Evolutionary conservation across 2,329 filamentous ascomycete genomes (phyloP).

Genomic region (Epichloe sibirici): DNA sequence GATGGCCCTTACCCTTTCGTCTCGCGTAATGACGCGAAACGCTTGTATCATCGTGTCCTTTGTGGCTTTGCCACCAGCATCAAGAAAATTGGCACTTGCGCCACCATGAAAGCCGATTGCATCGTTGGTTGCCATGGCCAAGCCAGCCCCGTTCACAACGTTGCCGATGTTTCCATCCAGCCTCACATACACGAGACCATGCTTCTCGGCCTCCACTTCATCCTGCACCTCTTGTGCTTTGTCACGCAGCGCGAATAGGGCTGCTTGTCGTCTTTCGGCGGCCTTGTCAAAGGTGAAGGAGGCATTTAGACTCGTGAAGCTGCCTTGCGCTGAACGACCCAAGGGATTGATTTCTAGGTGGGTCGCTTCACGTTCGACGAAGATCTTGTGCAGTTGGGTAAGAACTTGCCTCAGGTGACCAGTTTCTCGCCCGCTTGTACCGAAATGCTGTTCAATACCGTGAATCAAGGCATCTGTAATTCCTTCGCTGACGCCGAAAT

Average conservation of each 20-base stretch:
- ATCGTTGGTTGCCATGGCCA: conserved; percentile 87
- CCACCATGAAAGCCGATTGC: conserved; percentile 58
- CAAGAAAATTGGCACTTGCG: conserved; percentile 69
- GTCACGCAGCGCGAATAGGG: conserved; percentile 26
- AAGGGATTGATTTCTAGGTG: conserved; percentile 31
- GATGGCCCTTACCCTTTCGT: conserved; percentile 57
- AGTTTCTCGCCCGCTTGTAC: not conserved
- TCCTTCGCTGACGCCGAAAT: conserved; percentile 15
- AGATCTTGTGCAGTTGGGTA: conserved; percentile 22
- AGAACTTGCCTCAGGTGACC: conserved; percentile 13
- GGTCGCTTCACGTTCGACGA: conserved; percentile 33
- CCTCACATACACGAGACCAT: conserved; percentile 71
- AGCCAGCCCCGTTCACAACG: conserved; percentile 76
- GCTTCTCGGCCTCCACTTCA: conserved; percentile 30
- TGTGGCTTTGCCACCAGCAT: conserved; percentile 83
- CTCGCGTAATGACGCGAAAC: conserved; percentile 61
- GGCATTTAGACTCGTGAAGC: conserved; percentile 23
- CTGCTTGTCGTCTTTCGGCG: conserved; percentile 27
- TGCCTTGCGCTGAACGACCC: conserved; percentile 14
- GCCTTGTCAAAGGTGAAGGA: conserved; percentile 37
- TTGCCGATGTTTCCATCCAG: conserved; percentile 57
- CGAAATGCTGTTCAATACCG: conserved; percentile 7
- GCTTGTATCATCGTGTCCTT: conserved; percentile 65
- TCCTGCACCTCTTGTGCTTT: conserved; percentile 19
- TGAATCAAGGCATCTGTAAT: conserved; percentile 14